Conservation (phyloP, 192 early-diverging fungal species). For the Entomortierella lignicola region DNA sequence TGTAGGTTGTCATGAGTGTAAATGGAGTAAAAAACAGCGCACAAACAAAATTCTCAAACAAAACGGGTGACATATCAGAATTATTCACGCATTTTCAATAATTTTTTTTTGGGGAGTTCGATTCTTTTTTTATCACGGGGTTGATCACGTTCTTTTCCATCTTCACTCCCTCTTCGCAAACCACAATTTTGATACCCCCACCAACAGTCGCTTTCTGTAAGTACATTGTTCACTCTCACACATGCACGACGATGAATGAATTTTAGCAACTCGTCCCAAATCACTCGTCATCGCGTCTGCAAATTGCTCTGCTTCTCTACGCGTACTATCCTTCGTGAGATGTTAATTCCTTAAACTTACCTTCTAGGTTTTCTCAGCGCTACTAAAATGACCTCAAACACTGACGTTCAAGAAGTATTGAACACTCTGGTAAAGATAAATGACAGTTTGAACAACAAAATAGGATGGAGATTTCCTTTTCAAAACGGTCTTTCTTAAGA, state of each 20-base stretch:
- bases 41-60: too few species aligned
- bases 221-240: background rate
- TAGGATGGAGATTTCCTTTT: background rate
- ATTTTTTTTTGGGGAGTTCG: background rate
- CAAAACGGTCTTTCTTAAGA: background rate
- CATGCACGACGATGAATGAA: too few species aligned
- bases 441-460: background rate
- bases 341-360: background rate
- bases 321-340: background rate
- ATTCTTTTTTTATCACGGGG: background rate
- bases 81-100: too few species aligned
- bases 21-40: too few species aligned
- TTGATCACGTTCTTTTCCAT: background rate
- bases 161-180: background rate
- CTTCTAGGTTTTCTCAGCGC: background rate
- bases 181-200: background rate
- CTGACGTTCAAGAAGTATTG: conserved; percentile 34
- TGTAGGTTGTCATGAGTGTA: too few species aligned
- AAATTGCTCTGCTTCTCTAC: background rate
- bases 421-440: conserved; percentile 38
- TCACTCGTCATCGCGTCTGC: too few species aligned
- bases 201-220: background rate
- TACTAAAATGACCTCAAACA: conserved; percentile 16
- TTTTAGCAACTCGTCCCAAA: too few species aligned
- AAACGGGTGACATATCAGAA: too few species aligned